Percentiles rank a stretch among this genome's conserved stretches.
Conservation (phyloP, 345 rosid genomes). For the Dipteronia dyeriana region DNA sequence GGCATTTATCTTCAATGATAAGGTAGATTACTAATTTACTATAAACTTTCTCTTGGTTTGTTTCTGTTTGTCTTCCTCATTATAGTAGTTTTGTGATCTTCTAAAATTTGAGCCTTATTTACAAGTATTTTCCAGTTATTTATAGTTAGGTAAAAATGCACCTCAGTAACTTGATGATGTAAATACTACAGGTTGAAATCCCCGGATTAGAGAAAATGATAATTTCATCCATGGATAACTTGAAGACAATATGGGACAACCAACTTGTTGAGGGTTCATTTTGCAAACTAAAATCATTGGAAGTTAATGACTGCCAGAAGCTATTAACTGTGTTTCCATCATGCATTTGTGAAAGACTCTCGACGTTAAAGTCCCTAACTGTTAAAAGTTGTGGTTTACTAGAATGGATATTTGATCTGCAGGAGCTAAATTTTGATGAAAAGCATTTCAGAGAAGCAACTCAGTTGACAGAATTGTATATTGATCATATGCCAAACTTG, state of each 20-base stretch:
- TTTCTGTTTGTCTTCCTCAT: not conserved
- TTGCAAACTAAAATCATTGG: not conserved
- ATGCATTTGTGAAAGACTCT: not conserved
- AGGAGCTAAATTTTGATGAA: not conserved
- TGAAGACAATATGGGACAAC: too few species aligned
- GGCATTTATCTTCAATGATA: not conserved
- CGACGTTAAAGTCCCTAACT: not conserved
- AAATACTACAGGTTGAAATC: too few species aligned
- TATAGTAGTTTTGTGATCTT: too few species aligned
- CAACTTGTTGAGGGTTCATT: too few species aligned
- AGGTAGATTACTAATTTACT: not conserved
- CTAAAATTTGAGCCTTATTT: too few species aligned
- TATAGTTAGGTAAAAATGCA: too few species aligned
- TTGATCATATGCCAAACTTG: not conserved
- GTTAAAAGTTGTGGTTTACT: not conserved
- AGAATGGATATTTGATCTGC: constrained; percentile 16
- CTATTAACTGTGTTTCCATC: constrained; percentile 19
- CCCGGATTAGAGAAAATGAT: too few species aligned
- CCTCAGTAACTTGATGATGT: too few species aligned
- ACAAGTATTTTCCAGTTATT: too few species aligned
- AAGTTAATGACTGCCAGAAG: not conserved
- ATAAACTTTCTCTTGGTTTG: not conserved
- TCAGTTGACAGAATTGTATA: not conserved
- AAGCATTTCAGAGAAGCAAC: not conserved
- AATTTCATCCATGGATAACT: too few species aligned